Conservation (phyloP, 169 alveolate genomes). For the Blepharisma undulans region DNA sequence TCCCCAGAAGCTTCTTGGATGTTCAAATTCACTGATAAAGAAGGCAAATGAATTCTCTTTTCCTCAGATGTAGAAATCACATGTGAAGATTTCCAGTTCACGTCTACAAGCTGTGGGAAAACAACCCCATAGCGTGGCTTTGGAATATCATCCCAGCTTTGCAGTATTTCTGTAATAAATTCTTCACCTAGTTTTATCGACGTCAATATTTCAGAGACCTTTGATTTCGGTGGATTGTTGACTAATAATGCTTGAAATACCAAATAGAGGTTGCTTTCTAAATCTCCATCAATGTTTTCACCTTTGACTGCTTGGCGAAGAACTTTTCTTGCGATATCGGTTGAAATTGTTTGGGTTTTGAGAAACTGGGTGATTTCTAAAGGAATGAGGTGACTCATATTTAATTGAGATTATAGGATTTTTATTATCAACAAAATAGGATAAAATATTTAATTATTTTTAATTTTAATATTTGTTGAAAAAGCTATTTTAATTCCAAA, state of each 20-base stretch:
- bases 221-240: neutral
- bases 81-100: neutral
- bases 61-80: conserved; percentile 12
- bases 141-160: neutral
- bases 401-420: neutral
- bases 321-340: neutral
- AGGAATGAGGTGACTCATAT: conserved; percentile 19
- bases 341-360: neutral
- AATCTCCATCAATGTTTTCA: neutral
- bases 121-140: conserved; percentile 1
- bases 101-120: conserved; percentile 1
- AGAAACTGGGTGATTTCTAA: neutral
- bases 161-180: neutral
- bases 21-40: neutral
- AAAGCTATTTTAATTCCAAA: too few relatives aligned
- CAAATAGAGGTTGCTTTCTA: neutral
- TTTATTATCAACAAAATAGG: neutral
- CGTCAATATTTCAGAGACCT: neutral
- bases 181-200: neutral
- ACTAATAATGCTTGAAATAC: neutral
- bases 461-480: too few relatives aligned
- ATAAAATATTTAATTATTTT: too few relatives aligned
- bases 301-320: neutral
- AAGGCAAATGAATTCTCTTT: neutral
- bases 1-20: conserved; percentile 7